These are phyloP conservation scores for Margaritispora aquatica DNA, from an alignment of 495 filamentous ascomycete species.

Conservation along the genomic window DNA sequence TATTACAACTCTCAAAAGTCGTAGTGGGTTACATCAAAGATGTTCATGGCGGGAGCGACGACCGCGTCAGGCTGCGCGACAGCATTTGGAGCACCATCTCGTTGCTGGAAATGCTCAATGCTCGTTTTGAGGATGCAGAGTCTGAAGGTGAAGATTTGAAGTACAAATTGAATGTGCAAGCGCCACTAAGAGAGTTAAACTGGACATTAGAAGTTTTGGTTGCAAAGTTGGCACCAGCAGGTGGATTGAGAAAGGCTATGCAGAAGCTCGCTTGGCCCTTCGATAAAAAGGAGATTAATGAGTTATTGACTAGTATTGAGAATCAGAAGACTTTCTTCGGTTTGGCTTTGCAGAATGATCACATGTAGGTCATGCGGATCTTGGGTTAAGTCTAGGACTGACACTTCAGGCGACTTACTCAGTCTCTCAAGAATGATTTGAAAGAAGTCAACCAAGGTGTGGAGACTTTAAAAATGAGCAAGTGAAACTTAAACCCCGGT, in stretches of 20 bases:
- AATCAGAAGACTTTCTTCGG: slow-evolving; percentile 11
- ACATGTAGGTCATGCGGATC: background rate
- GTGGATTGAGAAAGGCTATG: background rate
- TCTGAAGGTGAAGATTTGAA: background rate
- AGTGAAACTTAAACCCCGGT: too few relatives aligned
- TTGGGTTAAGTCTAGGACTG: background rate
- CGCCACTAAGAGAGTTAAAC: background rate
- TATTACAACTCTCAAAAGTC: slow-evolving; percentile 3
- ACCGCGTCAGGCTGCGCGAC: slow-evolving; percentile 9
- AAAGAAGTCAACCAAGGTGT: background rate
- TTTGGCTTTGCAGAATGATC: slow-evolving; percentile 2
- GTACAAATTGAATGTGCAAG: background rate
- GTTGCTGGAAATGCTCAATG: slow-evolving; percentile 9
- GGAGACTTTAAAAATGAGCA: background rate
- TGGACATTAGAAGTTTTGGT: background rate
- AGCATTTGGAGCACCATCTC: background rate
- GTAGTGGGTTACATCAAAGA: slow-evolving; percentile 8
- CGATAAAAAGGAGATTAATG: slow-evolving; percentile 6
- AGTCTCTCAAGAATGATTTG: background rate
- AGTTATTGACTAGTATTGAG: slow-evolving; percentile 5
- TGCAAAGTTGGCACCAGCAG: background rate
- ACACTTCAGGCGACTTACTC: background rate
- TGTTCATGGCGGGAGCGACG: slow-evolving; percentile 8
- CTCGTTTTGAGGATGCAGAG: slow-evolving; percentile 11
- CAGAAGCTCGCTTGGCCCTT: slow-evolving; percentile 12